Base-by-base conservation (phyloP, 2,329 filamentous ascomycete species). In the Ophiostoma perfectum region DNA sequence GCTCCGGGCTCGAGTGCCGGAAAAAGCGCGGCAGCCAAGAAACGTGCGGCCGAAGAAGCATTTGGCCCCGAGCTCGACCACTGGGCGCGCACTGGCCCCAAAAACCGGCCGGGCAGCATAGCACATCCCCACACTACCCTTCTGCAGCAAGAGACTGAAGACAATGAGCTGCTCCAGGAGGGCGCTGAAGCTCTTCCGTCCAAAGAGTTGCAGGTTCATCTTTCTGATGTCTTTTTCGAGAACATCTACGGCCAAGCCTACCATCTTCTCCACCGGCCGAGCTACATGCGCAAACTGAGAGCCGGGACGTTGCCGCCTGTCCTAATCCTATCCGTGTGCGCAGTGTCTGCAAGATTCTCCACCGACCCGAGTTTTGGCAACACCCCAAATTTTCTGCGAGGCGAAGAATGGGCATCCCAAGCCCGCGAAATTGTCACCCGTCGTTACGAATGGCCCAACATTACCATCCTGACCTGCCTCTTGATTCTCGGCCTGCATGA, bases 211-310 rank as follows among this genome's bases (percentile, higher is more conserved):
- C 95, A 98, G 76, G 91, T 97, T 75, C 94, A 98, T 78, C 83
- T 99, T 5, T 89, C 93, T 18, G 93, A 98, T 74, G 88, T 97
- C 0, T 99, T 96, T 76, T 99, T 98, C 75, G 94, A 98, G 75
- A 93, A 90, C 74, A 86, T 98, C 0, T 98, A 99, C 75, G 95
- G 95, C 8, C 95, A 98, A 76, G 91, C 92, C 45, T 99, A 98
- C 77, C 91, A 96, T 72, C 81, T 99, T 27, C 85, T 99, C 9
- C 95, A 99, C 79, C 98, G 97, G 76, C 94, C 95, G 49, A 98
- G 93, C 76, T 98, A 96, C 77, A 97, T 98, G 90, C 86, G 93
- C 70, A 92, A 92, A 74, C 78, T 95, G 67, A 44, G 42, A 44
- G 85, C 88, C 70, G 90, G 91, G 42, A 89, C 89, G 1, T 82